Base-by-base conservation (phyloP, 805 yeast species). In the Saturnispora quitensis region DNA sequence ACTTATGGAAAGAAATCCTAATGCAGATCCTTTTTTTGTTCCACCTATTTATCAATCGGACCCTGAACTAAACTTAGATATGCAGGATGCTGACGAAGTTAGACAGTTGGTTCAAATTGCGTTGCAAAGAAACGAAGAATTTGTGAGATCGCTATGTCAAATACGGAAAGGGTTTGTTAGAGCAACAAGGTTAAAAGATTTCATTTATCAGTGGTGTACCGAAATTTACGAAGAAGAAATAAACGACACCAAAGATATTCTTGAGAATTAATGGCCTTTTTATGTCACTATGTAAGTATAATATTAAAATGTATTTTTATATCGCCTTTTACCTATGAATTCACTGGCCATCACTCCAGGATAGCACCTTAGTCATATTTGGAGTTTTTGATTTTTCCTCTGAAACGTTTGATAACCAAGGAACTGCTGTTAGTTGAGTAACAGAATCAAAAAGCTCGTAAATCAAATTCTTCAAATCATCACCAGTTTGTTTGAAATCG, bases 401-500 rank as follows among this genome's bases (percentile, higher is more conserved):
- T 7, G 38, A 47, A n/a, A 35, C 25, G 18, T 35, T 18, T 15
- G 33, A 28, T n/a, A 50, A 20, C 48, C 48, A 50, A 4, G 46
- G 43, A 18, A 52, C 45, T 5, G 49, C 55, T 12, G 50, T 50
- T 31, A 57, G 43, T 17, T 58, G 55, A 9, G 51, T 36, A 18
- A 57, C 60, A 24, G 51, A 50, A 27, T 76, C 81, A 60, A 90
- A 86, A 43, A 90, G 70, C 35, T 76, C 84, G 56, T 74, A 73
- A 31, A 93, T 86, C 22, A 89, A 61, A 2, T 59, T 71, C 61
- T 84, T 86, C 59, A 91, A 71, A 7, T 77, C 84, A 15, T 71
- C 77, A 17, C 99, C 99, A 0, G 98, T 93, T 68, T 93, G 99
- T 62, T 89, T 89, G 70, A 93, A 93, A 64, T 93, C 99, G 1